Evolutionary conservation across 2,329 filamentous ascomycete species (phyloP), one percentile per base, ranked within the genome.

Genomic region (Claviceps sp.): DNA sequence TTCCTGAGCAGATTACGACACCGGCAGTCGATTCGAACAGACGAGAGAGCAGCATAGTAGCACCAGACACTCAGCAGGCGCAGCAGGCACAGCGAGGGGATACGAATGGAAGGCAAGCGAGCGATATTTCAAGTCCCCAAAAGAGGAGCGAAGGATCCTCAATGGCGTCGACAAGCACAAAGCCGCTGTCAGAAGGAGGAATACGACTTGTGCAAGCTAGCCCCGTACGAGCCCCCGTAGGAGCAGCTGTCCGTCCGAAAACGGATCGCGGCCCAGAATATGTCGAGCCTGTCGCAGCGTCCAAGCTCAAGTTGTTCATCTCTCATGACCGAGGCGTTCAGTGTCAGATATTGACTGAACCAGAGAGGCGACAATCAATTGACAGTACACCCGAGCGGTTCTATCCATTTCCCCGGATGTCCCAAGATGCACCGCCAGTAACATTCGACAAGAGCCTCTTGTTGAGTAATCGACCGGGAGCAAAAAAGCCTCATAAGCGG

Each of bases 361-460:
- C 4, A 4, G 44, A 40, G 19, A 22, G 44, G 13, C 30, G 47
- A 16, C 44, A 47, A 7, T 61, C 59, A 13, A 55, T 56, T 22
- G 52, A 56, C 6, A 49, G 54, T 34, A 59, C 57, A 24, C 60
- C 62, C 5, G 51, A 56, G 14, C 53, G 60, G 22, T 64, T 64
- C 30, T 64, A 61, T 42, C 54, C 62, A 1, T 52, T 57, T 19
- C 10, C 26, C 5, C 19, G 16, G 13, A 10, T 26, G n/a, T 24
- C 47, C 37, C 30, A 40, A 22, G 44, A 13, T 17, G n/a, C 34
- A 37, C 41, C 7, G 17, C 17, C 45, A 30, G 38, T 37, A 1
- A 47, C 50, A 6, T 44, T 47, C 30, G 43, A 45, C 26, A 46
- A 26, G 16, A n/a, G n/a, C 26, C 6, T 38, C 16, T 7, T 16